Conservation (phyloP, 305 asterid genomes). For the Fraxinus nigra region DNA sequence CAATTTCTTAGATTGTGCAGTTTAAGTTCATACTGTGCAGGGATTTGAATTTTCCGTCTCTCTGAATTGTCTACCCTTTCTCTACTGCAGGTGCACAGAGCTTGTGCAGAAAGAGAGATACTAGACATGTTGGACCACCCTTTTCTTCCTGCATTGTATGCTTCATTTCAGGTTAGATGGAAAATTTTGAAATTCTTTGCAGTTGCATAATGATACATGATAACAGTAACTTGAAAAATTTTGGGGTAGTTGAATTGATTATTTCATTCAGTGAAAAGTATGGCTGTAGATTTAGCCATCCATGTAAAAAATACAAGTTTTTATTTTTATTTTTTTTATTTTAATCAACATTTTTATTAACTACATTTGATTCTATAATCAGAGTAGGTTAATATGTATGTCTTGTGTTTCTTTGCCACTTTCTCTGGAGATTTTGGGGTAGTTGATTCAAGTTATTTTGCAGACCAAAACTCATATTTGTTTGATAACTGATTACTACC, state of each 20-base stretch:
- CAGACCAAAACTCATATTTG: constrained; percentile 93
- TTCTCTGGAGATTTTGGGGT: constrained; percentile 11
- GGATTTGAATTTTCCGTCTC: constrained; percentile 1
- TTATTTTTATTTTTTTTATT: neutral
- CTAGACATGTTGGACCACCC: constrained; percentile 96
- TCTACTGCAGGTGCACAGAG: constrained; percentile 84
- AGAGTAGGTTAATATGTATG: neutral
- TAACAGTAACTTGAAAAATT: neutral
- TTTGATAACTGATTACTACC: constrained; percentile 84
- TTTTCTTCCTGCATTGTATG: constrained; percentile 94
- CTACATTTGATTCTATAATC: neutral
- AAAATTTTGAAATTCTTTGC: neutral
- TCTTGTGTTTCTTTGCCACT: constrained; percentile 1
- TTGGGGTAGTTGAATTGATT: too few species aligned
- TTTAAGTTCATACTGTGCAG: neutral
- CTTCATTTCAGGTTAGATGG: constrained; percentile 87
- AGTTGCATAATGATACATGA: neutral
- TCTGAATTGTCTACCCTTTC: neutral
- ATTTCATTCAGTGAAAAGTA: constrained; percentile 2
- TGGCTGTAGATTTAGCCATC: neutral
- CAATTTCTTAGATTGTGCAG: neutral
- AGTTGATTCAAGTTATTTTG: constrained; percentile 23
- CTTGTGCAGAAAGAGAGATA: constrained; percentile 97
- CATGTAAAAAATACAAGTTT: neutral
- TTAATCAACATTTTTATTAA: neutral